Evolutionary conservation across 2,329 filamentous ascomycete species (phyloP).

Genomic region (Spiromastix sp.): DNA sequence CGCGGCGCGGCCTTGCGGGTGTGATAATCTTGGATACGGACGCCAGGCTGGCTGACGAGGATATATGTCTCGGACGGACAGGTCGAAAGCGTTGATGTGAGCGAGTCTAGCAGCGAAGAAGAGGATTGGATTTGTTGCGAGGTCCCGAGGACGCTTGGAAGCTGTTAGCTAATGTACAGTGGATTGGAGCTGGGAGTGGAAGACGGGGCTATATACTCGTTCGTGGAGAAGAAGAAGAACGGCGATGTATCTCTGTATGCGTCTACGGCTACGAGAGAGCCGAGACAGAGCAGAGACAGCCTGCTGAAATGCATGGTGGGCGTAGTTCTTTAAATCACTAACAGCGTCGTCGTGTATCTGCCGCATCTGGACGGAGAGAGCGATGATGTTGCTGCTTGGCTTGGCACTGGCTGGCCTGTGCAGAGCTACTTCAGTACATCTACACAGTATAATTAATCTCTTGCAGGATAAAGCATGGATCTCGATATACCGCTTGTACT

Average conservation of each 20-base stretch:
- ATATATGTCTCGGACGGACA: slow-evolving; percentile 72
- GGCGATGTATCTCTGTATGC: slow-evolving; percentile 83
- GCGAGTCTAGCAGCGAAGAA: slow-evolving; percentile 30
- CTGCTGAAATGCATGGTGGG: slow-evolving; percentile 33
- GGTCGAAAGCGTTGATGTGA: slow-evolving; percentile 42
- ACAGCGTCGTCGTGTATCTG: no score
- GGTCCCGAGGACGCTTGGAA: slow-evolving; percentile 7
- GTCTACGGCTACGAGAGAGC: slow-evolving; percentile 42
- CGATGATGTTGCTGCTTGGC: no score
- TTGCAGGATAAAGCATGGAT: no score
- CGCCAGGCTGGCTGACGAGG: slow-evolving; percentile 65
- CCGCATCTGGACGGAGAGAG: no score
- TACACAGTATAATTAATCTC: no score
- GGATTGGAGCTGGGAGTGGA: background rate
- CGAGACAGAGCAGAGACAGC: slow-evolving; percentile 38
- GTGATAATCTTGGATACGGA: slow-evolving; percentile 59
- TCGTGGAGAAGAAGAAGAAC: slow-evolving; percentile 78
- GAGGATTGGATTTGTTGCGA: slow-evolving; percentile 35
- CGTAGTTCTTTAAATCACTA: no score
- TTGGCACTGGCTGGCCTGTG: no score
- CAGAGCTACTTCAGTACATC: no score
- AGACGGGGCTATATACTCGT: slow-evolving; percentile 49
- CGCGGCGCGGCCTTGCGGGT: slow-evolving; percentile 42
- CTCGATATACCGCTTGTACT: no score
- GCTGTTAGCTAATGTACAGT: background rate